Evolutionary conservation across 768 basidiomycete species (phyloP).

Genomic region (Termitomyces titanicus): DNA sequence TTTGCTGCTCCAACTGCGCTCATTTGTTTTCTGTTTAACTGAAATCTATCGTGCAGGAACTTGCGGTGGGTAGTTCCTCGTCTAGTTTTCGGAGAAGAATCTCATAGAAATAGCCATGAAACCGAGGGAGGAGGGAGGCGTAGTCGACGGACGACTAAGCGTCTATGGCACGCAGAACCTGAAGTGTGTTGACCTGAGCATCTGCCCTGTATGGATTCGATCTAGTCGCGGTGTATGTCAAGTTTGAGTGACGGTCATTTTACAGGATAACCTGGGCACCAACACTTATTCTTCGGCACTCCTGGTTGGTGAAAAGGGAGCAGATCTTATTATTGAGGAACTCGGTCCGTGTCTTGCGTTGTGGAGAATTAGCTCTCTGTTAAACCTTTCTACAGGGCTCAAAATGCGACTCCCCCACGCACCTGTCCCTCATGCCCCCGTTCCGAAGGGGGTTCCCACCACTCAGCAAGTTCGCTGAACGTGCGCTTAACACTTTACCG

Average conservation of each 20-base stretch:
- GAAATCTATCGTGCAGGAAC: conserved; percentile 26
- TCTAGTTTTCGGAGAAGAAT: not conserved
- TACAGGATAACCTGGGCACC: conserved; percentile 64
- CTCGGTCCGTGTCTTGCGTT: conserved; percentile 43
- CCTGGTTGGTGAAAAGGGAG: conserved; percentile 68
- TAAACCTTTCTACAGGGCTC: conserved; percentile 37
- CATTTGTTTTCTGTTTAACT: not conserved
- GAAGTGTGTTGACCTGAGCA: conserved; percentile 65
- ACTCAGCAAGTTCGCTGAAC: conserved; percentile 45
- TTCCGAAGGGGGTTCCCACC: conserved; percentile 47
- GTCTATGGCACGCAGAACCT: conserved; percentile 66
- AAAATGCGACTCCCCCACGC: conserved; percentile 63
- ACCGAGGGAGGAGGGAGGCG: conserved; percentile 60
- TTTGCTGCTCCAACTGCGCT: not conserved
- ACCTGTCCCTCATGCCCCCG: conserved; percentile 64
- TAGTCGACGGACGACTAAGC: conserved; percentile 60
- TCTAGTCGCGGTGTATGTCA: not conserved
- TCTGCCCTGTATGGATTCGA: conserved; percentile 54
- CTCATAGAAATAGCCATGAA: conserved; percentile 49
- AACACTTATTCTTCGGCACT: conserved; percentile 73
- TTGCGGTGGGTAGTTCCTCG: conserved; percentile 31
- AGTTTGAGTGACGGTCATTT: not conserved
- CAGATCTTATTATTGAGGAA: conserved; percentile 56
- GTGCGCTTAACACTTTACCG: not conserved
- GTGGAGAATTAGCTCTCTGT: not conserved